Evolutionary conservation across 2,329 filamentous ascomycete genomes (phyloP), one percentile per base, ranked within the genome.

Genomic region (Aschersonia sp.): DNA sequence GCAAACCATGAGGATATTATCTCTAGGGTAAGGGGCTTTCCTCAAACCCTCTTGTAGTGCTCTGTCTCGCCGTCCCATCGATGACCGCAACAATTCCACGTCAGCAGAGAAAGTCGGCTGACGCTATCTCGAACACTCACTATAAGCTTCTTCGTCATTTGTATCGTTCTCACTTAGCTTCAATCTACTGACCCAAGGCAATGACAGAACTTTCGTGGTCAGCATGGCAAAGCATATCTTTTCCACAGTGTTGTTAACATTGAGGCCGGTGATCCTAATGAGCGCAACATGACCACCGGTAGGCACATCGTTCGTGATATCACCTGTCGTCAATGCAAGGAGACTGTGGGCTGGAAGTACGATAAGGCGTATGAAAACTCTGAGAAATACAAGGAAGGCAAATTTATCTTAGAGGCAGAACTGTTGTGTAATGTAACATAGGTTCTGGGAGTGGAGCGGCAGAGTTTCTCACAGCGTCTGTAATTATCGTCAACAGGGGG

Each of bases 321-420:
- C 58, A 73, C 73, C 50, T 98, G 92, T 70, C 78, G 84, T 50
- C 86, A 94, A 66, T 98, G 92, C 76, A 85, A 84, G 62, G 85
- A 89, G 64, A 85, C 83, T 32, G 92, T 98, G 47, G 92, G 92
- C 37, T 98, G 92, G 92, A 97, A 95, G 66, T 98, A 98, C 64
- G 92, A 98, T 67, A 95, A 94, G 70, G 92, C 92, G 1, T 97
- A 85, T 63, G 92, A 98, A 70, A 67, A 72, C 35, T 82, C 76
- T 54, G 90, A 98, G 75, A 95, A 95, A 69, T 98, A 98, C 69
- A 98, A 98, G 72, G 92, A 98, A 73, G 89, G 88, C 48, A 98
- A 97, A 69, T 97, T 85, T 63, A 98, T 98, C 51, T 74, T 98
- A 49, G 90, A 97, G 71, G 86, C 85, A 33, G 89, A 95, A 69